Evolutionary conservation across 1,139 yeast species (phyloP).

Genomic region (Diutina neorugosa): DNA sequence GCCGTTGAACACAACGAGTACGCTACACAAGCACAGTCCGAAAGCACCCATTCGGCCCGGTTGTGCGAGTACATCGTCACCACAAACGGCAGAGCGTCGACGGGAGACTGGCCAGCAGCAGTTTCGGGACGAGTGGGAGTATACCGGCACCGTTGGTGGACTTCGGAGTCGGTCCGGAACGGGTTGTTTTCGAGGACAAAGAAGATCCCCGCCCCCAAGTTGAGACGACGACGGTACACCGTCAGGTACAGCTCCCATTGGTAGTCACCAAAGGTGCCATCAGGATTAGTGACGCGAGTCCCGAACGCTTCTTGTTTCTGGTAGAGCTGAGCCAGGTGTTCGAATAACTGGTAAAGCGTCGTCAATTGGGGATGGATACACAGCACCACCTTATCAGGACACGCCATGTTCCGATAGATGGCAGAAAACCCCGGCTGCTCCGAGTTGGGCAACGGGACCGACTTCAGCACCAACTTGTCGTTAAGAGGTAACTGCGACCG

Average conservation of each 20-base stretch:
- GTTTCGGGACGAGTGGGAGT: slow-evolving; percentile 12
- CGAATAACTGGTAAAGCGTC: slow-evolving; percentile 40
- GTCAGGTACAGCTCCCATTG: slow-evolving; percentile 34
- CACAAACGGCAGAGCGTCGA: slow-evolving; percentile 24
- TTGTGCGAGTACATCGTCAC: slow-evolving; percentile 48
- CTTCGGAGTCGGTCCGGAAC: slow-evolving; percentile 17
- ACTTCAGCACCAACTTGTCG: not conserved
- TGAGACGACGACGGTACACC: slow-evolving; percentile 27
- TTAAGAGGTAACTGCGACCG: slow-evolving; percentile 9
- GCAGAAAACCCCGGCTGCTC: slow-evolving; percentile 38
- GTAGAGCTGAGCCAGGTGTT: slow-evolving; percentile 21
- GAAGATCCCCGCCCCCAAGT: slow-evolving; percentile 56
- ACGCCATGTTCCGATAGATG: slow-evolving; percentile 35
- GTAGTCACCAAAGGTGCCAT: slow-evolving; percentile 33
- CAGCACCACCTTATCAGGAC: slow-evolving; percentile 26
- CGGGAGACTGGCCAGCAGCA: slow-evolving; percentile 11
- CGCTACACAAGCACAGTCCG: slow-evolving; percentile 47
- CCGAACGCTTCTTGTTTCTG: slow-evolving; percentile 41
- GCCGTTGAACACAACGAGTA: slow-evolving; percentile 46
- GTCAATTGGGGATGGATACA: slow-evolving; percentile 36
- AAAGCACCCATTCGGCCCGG: slow-evolving; percentile 44
- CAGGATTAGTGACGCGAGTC: slow-evolving; percentile 23
- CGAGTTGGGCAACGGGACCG: not conserved
- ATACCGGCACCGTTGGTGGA: slow-evolving; percentile 10
- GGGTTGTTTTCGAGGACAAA: slow-evolving; percentile 36